Evolutionary conservation across 2,329 filamentous ascomycete genomes (phyloP).

Genomic region (Orbilia oligospora): DNA sequence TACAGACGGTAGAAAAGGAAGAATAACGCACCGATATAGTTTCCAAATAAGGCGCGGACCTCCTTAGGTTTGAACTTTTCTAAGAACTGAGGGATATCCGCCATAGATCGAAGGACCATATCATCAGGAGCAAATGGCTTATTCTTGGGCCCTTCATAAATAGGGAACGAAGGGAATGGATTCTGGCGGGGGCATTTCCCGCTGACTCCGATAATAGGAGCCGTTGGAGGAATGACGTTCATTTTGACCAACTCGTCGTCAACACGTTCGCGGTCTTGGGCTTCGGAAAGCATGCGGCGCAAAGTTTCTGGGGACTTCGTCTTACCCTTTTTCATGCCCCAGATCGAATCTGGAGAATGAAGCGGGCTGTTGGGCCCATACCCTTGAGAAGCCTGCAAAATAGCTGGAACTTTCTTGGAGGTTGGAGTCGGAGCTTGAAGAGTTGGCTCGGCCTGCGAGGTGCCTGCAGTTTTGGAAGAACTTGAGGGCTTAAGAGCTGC

Average conservation of each 20-base stretch:
- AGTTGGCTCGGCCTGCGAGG: not conserved
- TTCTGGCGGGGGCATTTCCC: slow-evolving; percentile 1
- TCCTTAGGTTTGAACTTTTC: slow-evolving; percentile 25
- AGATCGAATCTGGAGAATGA: not conserved
- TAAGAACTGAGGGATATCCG: slow-evolving; percentile 27
- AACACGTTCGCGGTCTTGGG: slow-evolving; percentile 21
- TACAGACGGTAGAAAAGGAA: not conserved
- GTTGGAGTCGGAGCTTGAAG: not conserved
- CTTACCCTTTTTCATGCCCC: slow-evolving; percentile 1
- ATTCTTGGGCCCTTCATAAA: not conserved
- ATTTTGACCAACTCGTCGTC: slow-evolving; percentile 27
- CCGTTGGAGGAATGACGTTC: slow-evolving; percentile 4
- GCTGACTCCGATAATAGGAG: not conserved
- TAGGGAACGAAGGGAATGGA: slow-evolving; percentile 11
- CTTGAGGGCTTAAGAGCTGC: not conserved
- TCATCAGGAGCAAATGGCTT: slow-evolving; percentile 45
- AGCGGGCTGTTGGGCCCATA: not conserved
- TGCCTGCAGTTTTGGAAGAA: not conserved
- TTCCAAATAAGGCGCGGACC: slow-evolving; percentile 43
- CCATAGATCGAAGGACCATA: slow-evolving; percentile 35
- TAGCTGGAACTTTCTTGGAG: not conserved
- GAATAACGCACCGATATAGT: slow-evolving; percentile 37
- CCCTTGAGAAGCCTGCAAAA: not conserved
- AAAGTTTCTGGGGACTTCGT: not conserved
- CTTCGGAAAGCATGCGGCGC: slow-evolving; percentile 10